Conservation (phyloP, 2,329 filamentous ascomycete genomes). For the Stromatinia cepivora region DNA sequence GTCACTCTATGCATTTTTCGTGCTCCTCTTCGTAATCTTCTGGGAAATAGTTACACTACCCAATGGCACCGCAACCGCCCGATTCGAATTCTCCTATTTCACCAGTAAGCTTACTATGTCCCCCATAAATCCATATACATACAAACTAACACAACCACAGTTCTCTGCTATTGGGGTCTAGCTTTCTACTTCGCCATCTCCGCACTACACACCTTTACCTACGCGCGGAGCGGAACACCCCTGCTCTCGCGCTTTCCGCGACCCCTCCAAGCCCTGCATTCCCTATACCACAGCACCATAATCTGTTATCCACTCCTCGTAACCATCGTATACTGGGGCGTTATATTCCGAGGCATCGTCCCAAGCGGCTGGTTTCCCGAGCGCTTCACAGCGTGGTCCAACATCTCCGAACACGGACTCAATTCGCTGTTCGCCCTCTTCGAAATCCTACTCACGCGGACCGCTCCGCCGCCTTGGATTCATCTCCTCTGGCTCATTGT, state of each 20-base stretch:
- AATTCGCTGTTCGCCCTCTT: slow-evolving; percentile 75
- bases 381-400: slow-evolving; percentile 60
- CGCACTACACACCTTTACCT: slow-evolving; percentile 67
- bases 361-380: slow-evolving; percentile 42
- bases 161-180: slow-evolving; percentile 72
- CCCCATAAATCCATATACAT: neutral
- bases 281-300: slow-evolving; percentile 62
- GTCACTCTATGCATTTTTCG: slow-evolving; percentile 68
- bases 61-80: slow-evolving; percentile 8
- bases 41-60: slow-evolving; percentile 58
- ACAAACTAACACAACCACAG: slow-evolving; percentile 22
- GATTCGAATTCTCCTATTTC: slow-evolving; percentile 72
- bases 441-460: slow-evolving; percentile 70
- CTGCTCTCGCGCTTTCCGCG: slow-evolving; percentile 62
- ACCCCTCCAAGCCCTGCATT: slow-evolving; percentile 63
- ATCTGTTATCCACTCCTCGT: slow-evolving; percentile 68
- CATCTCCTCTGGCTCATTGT: slow-evolving; percentile 68
- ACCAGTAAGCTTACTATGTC: slow-evolving; percentile 51
- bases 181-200: slow-evolving; percentile 75
- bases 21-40: slow-evolving; percentile 67
- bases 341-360: slow-evolving; percentile 54
- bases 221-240: slow-evolving; percentile 57
- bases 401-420: slow-evolving; percentile 72
- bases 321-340: slow-evolving; percentile 68
- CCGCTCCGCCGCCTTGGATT: slow-evolving; percentile 60